Evolutionary conservation across 2,329 filamentous ascomycete genomes (phyloP).

Genomic region (Endoconidiophora laricicola): DNA sequence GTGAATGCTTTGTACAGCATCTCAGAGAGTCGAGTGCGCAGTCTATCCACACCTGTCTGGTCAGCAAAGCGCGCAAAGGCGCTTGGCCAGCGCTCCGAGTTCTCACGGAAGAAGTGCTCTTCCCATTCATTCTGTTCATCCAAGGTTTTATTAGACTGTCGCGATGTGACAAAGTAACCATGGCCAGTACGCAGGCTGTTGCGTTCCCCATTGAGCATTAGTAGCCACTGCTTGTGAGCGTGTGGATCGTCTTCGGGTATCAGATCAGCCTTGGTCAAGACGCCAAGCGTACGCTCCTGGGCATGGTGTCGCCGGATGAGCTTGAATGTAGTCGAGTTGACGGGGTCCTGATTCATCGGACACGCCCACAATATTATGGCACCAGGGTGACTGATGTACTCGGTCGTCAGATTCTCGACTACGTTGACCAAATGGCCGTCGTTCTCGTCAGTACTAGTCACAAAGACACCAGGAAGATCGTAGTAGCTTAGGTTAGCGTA

Average conservation of each 20-base stretch:
- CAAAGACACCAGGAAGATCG: conserved; percentile 71
- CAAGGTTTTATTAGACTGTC: conserved; percentile 39
- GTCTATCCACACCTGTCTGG: conserved; percentile 35
- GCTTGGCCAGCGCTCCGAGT: conserved; percentile 28
- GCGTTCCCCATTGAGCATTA: conserved; percentile 43
- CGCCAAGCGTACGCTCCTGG: conserved; percentile 46
- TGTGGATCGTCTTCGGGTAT: conserved; percentile 35
- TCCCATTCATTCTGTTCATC: conserved; percentile 36
- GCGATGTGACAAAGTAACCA: conserved; percentile 67
- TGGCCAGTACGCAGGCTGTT: conserved; percentile 41
- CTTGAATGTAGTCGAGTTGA: conserved; percentile 54
- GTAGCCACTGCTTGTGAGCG: conserved; percentile 37
- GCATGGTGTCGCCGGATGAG: conserved; percentile 44
- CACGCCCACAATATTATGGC: conserved; percentile 64
- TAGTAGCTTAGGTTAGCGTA: conserved; percentile 67
- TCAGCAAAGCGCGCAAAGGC: conserved; percentile 31
- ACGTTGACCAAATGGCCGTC: conserved; percentile 55
- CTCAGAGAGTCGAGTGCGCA: conserved; percentile 35
- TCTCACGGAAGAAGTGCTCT: conserved; percentile 31
- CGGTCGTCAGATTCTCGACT: conserved; percentile 50
- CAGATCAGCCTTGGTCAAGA: conserved; percentile 74
- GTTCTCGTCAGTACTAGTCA: conserved; percentile 44
- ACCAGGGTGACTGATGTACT: conserved; percentile 52
- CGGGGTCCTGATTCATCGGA: conserved; percentile 62
- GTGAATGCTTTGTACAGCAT: conserved; percentile 37